A percentile compares a stretch with the other conserved stretches of the same genome.
Evolutionary conservation across 129 eudicot species (phyloP).

Genomic region (Centella asiatica): DNA sequence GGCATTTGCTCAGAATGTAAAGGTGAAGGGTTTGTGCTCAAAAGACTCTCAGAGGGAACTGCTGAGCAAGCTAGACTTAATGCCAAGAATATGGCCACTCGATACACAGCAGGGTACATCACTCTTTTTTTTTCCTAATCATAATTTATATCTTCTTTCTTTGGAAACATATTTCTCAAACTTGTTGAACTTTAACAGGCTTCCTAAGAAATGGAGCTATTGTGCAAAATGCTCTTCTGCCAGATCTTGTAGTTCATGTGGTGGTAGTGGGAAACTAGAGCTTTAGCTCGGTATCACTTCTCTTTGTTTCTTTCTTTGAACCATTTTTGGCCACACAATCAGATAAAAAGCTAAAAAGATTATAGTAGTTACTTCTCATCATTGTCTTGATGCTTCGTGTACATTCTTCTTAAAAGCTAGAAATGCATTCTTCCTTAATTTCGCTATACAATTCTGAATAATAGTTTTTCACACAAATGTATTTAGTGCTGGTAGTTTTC

Average conservation of each 20-base stretch:
- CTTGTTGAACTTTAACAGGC: slow-evolving; percentile 33
- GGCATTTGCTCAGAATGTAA: slow-evolving; percentile 87
- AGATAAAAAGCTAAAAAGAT: no score
- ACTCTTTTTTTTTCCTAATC: neutral
- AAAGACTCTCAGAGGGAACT: slow-evolving; percentile 54
- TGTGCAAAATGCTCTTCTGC: slow-evolving; percentile 86
- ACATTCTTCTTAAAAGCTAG: no score
- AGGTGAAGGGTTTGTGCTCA: slow-evolving; percentile 91
- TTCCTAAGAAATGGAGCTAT: slow-evolving; percentile 98
- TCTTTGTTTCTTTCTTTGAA: no score
- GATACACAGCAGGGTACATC: slow-evolving; percentile 88
- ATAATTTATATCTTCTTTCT: neutral
- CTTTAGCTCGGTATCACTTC: no score
- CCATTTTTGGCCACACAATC: no score
- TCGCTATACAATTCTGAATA: no score
- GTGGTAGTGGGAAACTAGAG: slow-evolving; percentile 70
- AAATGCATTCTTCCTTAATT: no score
- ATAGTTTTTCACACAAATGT: neutral
- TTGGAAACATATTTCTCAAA: neutral
- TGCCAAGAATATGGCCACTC: slow-evolving; percentile 79
- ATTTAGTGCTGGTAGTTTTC: no score
- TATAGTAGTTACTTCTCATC: no score
- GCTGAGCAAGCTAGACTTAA: slow-evolving; percentile 78
- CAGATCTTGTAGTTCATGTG: slow-evolving; percentile 74
- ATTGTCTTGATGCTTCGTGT: no score